These are phyloP conservation scores for Kokia cookei DNA, from an alignment of 441 rosid genomes.

Conservation along the genomic window DNA sequence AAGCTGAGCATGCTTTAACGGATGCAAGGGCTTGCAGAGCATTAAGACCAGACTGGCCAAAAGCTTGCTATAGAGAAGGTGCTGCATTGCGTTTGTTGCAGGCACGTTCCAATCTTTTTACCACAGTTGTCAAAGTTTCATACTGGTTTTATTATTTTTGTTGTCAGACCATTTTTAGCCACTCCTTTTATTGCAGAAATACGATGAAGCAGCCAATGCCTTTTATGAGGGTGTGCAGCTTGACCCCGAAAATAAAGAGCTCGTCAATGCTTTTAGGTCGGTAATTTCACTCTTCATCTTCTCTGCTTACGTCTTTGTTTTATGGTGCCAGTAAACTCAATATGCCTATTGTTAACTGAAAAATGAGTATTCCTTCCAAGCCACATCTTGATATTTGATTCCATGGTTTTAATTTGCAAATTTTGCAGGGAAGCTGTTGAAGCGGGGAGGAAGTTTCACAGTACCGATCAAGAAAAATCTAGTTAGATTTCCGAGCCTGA, in stretches of 20 bases:
- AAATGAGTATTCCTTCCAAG: too few relatives aligned
- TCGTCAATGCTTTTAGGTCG: constrained; percentile 68
- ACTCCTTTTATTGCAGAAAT: constrained; percentile 43
- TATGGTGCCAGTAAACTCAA: neutral
- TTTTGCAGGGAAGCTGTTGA: constrained; percentile 76
- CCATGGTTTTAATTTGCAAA: neutral
- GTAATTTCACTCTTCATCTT: neutral
- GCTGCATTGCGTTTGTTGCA: constrained; percentile 74
- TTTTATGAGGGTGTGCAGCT: constrained; percentile 84
- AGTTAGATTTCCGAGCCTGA: constrained; percentile 2
- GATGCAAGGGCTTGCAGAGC: constrained; percentile 79
- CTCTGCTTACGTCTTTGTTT: neutral
- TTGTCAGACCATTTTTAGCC: neutral
- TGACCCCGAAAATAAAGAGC: constrained; percentile 82
- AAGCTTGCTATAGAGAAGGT: constrained; percentile 91
- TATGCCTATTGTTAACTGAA: neutral
- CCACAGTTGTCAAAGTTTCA: neutral
- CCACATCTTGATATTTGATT: too few relatives aligned
- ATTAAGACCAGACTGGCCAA: constrained; percentile 78
- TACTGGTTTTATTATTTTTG: neutral
- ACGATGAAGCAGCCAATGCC: constrained; percentile 89
- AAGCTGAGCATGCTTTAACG: constrained; percentile 66
- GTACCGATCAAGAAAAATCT: constrained; percentile 32
- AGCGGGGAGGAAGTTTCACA: constrained; percentile 73
- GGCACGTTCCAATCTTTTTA: constrained; percentile 26